Percentiles rank a stretch among this genome's conserved stretches.
Evolutionary conservation across 202 grass and related monocot species (phyloP).

Genomic region (Setaria viridis): DNA sequence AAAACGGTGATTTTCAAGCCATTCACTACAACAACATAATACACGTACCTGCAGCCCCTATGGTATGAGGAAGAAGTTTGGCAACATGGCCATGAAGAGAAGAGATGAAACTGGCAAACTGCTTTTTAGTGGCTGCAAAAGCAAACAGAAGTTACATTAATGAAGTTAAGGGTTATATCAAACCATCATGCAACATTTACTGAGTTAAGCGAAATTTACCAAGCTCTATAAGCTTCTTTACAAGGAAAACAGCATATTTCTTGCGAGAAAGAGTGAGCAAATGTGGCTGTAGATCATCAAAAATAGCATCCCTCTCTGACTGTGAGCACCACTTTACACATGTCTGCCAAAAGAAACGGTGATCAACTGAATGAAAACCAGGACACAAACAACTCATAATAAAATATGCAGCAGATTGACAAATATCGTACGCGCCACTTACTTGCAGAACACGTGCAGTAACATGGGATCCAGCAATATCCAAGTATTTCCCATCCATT

Average conservation of each 20-base stretch:
- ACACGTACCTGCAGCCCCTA: conserved; percentile 79
- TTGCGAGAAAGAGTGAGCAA: conserved; percentile 74
- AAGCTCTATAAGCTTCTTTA: conserved; percentile 88
- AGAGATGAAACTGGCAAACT: conserved; percentile 83
- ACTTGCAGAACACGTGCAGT: conserved; percentile 96
- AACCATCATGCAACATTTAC: conserved; percentile 34
- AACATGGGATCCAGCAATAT: conserved; percentile 83
- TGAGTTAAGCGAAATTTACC: conserved; percentile 51
- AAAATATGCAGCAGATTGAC: neutral
- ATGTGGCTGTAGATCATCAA: conserved; percentile 69
- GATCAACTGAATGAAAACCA: neutral
- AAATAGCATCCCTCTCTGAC: conserved; percentile 72
- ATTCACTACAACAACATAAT: conserved; percentile 3
- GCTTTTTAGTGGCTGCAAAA: conserved; percentile 82
- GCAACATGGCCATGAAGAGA: conserved; percentile 83
- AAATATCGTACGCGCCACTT: conserved; percentile 30
- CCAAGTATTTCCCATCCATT: conserved; percentile 84
- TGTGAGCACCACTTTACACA: conserved; percentile 80
- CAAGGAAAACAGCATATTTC: conserved; percentile 90
- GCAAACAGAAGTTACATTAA: conserved; percentile 41
- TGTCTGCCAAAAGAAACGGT: conserved; percentile 51
- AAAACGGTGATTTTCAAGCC: neutral
- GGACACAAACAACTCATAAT: neutral
- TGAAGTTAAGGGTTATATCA: neutral
- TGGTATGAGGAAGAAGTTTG: conserved; percentile 75